Conservation (phyloP, 345 rosid genomes). For the Eucalyptus lansdowneana region DNA sequence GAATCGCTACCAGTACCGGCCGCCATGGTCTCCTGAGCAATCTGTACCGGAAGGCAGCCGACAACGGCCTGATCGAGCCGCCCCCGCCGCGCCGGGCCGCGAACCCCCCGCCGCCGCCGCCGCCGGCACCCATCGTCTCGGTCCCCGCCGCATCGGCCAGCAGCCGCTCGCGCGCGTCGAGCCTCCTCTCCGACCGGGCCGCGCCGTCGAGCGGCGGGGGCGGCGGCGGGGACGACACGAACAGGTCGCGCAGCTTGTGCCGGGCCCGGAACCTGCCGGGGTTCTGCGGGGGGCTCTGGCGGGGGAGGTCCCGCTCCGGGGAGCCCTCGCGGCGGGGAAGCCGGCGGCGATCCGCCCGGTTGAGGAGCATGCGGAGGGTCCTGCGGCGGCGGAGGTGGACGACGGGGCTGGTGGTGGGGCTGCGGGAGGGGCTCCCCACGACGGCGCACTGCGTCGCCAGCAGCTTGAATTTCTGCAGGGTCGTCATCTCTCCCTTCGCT, state of each 20-base stretch:
- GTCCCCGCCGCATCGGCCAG: constrained; percentile 2
- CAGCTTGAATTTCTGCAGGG: constrained; percentile 77
- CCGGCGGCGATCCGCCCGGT: constrained; percentile 31
- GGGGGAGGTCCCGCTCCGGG: constrained; percentile 1
- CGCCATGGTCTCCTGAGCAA: constrained; percentile 81
- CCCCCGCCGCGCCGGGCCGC: constrained; percentile 20
- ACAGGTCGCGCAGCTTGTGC: constrained; percentile 61
- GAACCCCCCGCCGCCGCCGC: background rate
- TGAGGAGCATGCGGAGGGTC: constrained; percentile 79
- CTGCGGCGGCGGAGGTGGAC: constrained; percentile 81
- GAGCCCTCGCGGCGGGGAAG: background rate
- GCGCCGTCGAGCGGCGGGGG: constrained; percentile 50
- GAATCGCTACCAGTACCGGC: constrained; percentile 67
- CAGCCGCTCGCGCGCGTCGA: constrained; percentile 13
- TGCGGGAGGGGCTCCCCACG: constrained; percentile 47
- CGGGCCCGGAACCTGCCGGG: constrained; percentile 20
- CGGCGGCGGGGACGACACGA: constrained; percentile 48
- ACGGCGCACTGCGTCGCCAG: constrained; percentile 76
- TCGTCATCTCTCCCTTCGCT: constrained; percentile 17
- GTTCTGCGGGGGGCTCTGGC: constrained; percentile 1
- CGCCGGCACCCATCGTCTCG: background rate
- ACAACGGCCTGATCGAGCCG: constrained; percentile 32
- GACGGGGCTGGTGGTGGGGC: constrained; percentile 77
- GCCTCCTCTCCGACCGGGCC: background rate
- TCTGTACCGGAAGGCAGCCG: constrained; percentile 45